Evolutionary conservation across 1,139 yeast genomes (phyloP), one percentile per base, ranked within the genome.

Genomic region (Sugiyamaella pinicola): DNA sequence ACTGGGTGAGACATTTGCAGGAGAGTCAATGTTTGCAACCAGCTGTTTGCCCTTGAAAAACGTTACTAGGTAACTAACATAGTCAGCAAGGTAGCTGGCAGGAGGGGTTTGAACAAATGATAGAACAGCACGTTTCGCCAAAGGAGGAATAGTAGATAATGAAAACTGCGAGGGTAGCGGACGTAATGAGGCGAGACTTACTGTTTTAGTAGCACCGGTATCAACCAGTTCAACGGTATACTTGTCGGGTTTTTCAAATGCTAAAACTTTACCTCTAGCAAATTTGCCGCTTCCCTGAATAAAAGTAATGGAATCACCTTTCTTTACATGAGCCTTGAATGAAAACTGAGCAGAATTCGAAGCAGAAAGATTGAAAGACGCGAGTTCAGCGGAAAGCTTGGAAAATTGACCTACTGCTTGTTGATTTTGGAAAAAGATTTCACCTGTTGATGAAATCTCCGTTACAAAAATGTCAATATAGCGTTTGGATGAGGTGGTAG

Each of bases 401-500:
- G 57, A 50, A 55, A 55, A 63, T 37, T 58, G 53, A 6, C 61
- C 57, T 1, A 61, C 62, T 9, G 56, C 43, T 5, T 64, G 26
- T 13, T 58, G 49, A 33, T 72, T 66, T 51, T 84, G 87, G 71
- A 77, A 81, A 24, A 80, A 78, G 47, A 85, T 64, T 1, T 74
- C 66, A n/a, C 87, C 88, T 29, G 72, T 72, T 24, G 70, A 65
- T 5, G 74, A 64, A 45, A 85, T 74, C 58, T 80, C 83, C 8
- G 85, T 79, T 15, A 86, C 78, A 59, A 79, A 80, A 47, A 84
- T 77, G 64, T 87, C 91, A 60, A 79, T 73, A 67, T 84, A 85
- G 56, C 77, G 74, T 42, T 67, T 55, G 15, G 56, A 46, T 10
- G 58, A 51, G 9, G 55, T 55, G 2, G 58, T 42, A 12, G 60